These are phyloP conservation scores for Hypocrella siamensis DNA, from an alignment of 2,329 filamentous ascomycete species.

Conservation along the genomic window DNA sequence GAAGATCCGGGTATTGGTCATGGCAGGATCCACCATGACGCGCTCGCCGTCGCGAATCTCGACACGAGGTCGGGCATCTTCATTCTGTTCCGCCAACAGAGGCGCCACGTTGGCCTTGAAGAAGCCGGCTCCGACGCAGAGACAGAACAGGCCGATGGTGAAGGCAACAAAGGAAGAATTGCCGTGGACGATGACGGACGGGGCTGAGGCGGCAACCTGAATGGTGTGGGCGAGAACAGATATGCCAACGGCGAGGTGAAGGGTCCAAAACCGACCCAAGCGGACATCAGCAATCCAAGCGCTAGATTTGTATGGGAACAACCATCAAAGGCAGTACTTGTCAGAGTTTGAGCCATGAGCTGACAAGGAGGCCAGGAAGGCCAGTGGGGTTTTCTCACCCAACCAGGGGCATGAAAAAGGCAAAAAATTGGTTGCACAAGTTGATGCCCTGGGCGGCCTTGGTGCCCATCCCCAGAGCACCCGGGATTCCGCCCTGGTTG, in stretches of 20 bases:
- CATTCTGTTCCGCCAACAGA: constrained; percentile 56
- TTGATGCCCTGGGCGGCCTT: constrained; percentile 32
- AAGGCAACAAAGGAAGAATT: constrained; percentile 48
- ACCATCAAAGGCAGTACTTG: background rate
- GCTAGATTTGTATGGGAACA: constrained; percentile 10
- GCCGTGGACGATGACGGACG: constrained; percentile 40
- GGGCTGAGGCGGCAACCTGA: constrained; percentile 49
- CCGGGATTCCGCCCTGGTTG: constrained; percentile 19
- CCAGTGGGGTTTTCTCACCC: constrained; percentile 21
- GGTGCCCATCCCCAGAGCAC: constrained; percentile 43
- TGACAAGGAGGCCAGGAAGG: no score
- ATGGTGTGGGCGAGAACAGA: constrained; percentile 52
- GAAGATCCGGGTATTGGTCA: constrained; percentile 54
- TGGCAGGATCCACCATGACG: constrained; percentile 54
- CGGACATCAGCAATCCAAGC: constrained; percentile 51
- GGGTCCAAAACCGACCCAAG: constrained; percentile 57
- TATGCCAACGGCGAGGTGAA: constrained; percentile 49
- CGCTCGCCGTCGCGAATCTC: constrained; percentile 43
- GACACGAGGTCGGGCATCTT: constrained; percentile 40
- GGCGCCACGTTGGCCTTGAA: constrained; percentile 72
- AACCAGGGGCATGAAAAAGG: constrained; percentile 41
- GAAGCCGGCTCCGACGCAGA: constrained; percentile 54
- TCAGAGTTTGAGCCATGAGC: no score
- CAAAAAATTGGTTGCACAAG: constrained; percentile 45
- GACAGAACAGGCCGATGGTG: constrained; percentile 43